Percentiles rank a stretch among this genome's conserved stretches.
These are phyloP conservation scores for Pyrenophora teres DNA, from an alignment of 2,329 filamentous ascomycete species.

Conservation along the genomic window DNA sequence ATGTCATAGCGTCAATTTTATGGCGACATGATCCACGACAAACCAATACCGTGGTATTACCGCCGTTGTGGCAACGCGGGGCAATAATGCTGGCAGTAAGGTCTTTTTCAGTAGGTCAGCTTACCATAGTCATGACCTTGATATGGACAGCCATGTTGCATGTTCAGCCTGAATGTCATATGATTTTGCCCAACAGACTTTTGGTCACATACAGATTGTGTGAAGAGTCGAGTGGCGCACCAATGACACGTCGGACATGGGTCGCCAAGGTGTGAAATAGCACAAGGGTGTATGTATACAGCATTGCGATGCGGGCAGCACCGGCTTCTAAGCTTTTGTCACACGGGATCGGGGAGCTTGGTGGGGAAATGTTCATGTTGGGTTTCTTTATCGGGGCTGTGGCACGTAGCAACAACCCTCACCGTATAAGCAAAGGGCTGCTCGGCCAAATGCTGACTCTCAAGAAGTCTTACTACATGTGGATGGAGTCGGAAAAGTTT, in stretches of 20 bases:
- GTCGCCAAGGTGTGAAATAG: neutral
- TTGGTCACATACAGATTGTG: neutral
- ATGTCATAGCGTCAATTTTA: neutral
- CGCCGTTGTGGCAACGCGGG: neutral
- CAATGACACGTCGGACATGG: neutral
- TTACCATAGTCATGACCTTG: neutral
- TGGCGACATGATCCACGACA: neutral
- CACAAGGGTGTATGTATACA: neutral
- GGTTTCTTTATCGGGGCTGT: too few species aligned
- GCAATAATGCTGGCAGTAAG: neutral
- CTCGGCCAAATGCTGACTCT: too few species aligned
- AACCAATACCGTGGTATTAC: neutral
- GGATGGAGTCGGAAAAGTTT: too few species aligned
- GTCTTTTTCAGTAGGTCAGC: neutral
- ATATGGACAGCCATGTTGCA: conserved; percentile 9
- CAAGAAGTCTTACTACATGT: too few species aligned
- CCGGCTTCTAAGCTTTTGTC: neutral
- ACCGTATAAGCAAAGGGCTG: too few species aligned
- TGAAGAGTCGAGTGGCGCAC: neutral
- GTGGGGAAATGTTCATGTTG: too few species aligned
- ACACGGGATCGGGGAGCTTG: neutral
- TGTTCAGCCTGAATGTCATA: conserved; percentile 22
- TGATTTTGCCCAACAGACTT: neutral
- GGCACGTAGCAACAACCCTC: too few species aligned
- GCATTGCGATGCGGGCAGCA: neutral